Evolutionary conservation across 2,329 filamentous ascomycete genomes (phyloP).

Genomic region (Ceratocystis destructans): DNA sequence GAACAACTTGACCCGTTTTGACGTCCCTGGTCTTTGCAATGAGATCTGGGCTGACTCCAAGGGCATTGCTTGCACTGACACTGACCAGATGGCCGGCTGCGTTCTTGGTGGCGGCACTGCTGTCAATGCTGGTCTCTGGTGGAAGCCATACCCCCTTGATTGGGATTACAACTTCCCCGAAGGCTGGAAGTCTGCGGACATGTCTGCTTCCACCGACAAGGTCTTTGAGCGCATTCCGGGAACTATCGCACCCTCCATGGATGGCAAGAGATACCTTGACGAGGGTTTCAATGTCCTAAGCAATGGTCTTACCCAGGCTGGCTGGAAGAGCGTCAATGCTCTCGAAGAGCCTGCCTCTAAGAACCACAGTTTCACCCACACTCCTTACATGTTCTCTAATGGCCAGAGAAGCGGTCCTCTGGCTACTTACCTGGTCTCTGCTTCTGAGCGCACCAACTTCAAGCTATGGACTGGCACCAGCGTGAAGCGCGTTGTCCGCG

Average conservation of each 20-base stretch:
- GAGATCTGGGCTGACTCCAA: constrained; percentile 51
- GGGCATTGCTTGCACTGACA: constrained; percentile 53
- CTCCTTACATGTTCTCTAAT: constrained; percentile 52
- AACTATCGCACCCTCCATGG: constrained; percentile 50
- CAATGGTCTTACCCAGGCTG: constrained; percentile 42
- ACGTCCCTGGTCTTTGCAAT: constrained; percentile 58
- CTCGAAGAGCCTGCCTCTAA: constrained; percentile 48
- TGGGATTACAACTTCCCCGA: constrained; percentile 60
- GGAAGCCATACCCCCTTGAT: constrained; percentile 50
- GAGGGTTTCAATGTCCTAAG: constrained; percentile 51
- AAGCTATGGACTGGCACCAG: constrained; percentile 51
- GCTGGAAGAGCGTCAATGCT: constrained; percentile 46
- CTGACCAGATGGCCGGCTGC: constrained; percentile 60
- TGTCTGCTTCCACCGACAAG: constrained; percentile 43
- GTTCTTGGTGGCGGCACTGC: constrained; percentile 54
- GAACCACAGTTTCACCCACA: constrained; percentile 50
- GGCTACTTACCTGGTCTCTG: constrained; percentile 55
- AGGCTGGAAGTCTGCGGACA: constrained; percentile 55
- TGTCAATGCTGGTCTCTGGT: constrained; percentile 56
- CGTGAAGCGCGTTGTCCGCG: constrained; percentile 53
- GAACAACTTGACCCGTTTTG: constrained; percentile 53
- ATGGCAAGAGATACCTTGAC: constrained; percentile 53
- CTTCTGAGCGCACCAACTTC: constrained; percentile 48
- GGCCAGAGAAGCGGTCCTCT: constrained; percentile 57
- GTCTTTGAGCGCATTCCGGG: constrained; percentile 59